Percentiles rank a stretch among this genome's conserved stretches.
phyloP scores from a whole-genome alignment of 306 rosid genomes.

The Astragalus membranaceus region DNA sequence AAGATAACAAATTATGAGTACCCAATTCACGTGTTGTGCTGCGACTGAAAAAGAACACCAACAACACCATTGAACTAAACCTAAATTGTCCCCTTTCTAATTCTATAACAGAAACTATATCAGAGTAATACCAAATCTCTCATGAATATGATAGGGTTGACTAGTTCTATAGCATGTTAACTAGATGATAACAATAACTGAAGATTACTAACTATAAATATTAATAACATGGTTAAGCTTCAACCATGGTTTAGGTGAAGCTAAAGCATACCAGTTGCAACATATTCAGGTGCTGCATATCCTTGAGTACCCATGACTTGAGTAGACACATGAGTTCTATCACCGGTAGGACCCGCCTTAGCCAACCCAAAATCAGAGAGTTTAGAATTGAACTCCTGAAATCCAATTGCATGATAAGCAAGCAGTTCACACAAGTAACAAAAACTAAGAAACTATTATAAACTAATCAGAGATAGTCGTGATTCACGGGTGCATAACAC shows the following conservation, averaged over 20 bases:
- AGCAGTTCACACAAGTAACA: neutral
- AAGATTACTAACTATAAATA: neutral
- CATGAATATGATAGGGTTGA: neutral
- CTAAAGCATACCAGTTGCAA: conserved; percentile 72
- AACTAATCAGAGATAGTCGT: too few species aligned
- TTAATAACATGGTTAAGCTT: conserved; percentile 16
- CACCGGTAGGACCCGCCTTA: conserved; percentile 95
- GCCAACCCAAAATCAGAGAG: conserved; percentile 98
- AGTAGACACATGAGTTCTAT: conserved; percentile 91
- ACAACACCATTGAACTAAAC: too few species aligned
- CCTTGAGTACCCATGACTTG: conserved; percentile 96
- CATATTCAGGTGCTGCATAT: conserved; percentile 96
- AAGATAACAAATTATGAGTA: too few species aligned
- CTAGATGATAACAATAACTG: neutral
- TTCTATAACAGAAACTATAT: neutral
- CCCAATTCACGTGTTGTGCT: too few species aligned
- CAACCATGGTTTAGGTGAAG: conserved; percentile 29
- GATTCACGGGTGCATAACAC: too few species aligned
- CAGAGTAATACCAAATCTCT: neutral
- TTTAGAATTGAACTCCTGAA: conserved; percentile 80
- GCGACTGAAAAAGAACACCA: too few species aligned
- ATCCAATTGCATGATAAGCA: conserved; percentile 9
- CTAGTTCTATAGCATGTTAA: neutral
- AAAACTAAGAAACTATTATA: neutral
- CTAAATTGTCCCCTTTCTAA: neutral